Evolutionary conservation across 768 basidiomycete genomes (phyloP).

Genomic region (Amanita fuliginea): DNA sequence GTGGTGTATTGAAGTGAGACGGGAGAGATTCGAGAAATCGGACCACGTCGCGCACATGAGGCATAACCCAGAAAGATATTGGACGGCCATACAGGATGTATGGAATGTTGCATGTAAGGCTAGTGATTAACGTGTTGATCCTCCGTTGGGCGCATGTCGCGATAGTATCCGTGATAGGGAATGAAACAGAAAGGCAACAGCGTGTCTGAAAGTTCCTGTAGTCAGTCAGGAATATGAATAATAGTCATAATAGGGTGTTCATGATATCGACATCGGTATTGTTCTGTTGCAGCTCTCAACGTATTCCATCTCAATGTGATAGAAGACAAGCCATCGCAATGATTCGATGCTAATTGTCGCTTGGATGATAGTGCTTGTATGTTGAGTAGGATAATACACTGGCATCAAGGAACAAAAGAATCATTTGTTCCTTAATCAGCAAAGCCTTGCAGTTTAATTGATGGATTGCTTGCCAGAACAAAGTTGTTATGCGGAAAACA

Average conservation of each 20-base stretch:
- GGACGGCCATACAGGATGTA: conserved; percentile 24
- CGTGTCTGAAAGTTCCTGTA: too few relatives aligned
- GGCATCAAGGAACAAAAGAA: not conserved
- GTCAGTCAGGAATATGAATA: too few relatives aligned
- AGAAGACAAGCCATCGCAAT: too few relatives aligned
- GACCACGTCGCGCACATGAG: conserved; percentile 36
- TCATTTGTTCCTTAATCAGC: not conserved
- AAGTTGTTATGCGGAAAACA: not conserved
- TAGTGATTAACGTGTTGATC: not conserved
- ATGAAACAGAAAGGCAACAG: not conserved
- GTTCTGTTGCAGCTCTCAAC: too few relatives aligned
- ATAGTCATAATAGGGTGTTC: too few relatives aligned
- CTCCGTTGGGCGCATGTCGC: not conserved
- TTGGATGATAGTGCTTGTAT: not conserved
- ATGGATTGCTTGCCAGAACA: not conserved
- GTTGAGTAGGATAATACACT: not conserved
- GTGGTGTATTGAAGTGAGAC: conserved; percentile 21
- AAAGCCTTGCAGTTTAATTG: not conserved
- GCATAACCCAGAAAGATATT: conserved; percentile 30
- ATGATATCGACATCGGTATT: too few relatives aligned
- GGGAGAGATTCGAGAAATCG: conserved; percentile 28
- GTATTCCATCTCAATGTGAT: too few relatives aligned
- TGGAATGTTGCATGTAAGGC: conserved; percentile 23
- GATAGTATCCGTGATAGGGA: not conserved
- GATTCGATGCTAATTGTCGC: too few relatives aligned